Evolutionary conservation across 805 yeast genomes (phyloP), one percentile per base, ranked within the genome.

Genomic region (Candida silvicultrix): DNA sequence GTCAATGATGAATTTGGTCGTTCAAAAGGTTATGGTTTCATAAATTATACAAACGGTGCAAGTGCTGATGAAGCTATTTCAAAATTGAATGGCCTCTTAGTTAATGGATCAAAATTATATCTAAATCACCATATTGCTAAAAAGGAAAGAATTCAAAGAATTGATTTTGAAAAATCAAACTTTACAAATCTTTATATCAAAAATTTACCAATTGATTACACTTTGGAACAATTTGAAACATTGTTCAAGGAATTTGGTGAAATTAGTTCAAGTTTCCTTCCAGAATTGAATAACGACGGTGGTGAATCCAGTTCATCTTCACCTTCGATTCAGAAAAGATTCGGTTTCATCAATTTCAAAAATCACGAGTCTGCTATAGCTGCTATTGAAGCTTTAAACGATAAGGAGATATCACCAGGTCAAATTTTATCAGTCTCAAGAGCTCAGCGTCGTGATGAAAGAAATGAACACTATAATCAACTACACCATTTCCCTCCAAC

Each of bases 51-150:
- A 25, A 63, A 67, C 46, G 73, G 75, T 42, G 64, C 60, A 18
- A 70, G 76, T 66, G 89, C 92, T 2, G 69, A 77, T 43, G 65
- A 63, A 22, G 89, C 90, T 9, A 80, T 84, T 36, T 65, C 70
- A n/a, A 62, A 69, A 47, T 70, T 82, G 23, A 75, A 78, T 56
- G 77, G 77, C 31, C 62, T 64, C 40, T 52, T 62, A 7, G 60
- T 74, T 36, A 67, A 69, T 47, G 57, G 59, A 1, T 49, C 64
- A 48, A 51, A 53, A 37, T 39, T 64, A 9, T 79, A 73, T 53
- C 67, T 83, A 42, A 80, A 81, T 55, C 80, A 71, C 56, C 87
- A 83, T 58, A 70, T 81, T 43, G 78, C 83, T 28, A 79, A 78
- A 54, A 71, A 71, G 48, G 86, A 81, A 56, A 63, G 88, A 46